Base-by-base conservation (phyloP, 2,329 filamentous ascomycete species). In the Diplodia corticola region DNA sequence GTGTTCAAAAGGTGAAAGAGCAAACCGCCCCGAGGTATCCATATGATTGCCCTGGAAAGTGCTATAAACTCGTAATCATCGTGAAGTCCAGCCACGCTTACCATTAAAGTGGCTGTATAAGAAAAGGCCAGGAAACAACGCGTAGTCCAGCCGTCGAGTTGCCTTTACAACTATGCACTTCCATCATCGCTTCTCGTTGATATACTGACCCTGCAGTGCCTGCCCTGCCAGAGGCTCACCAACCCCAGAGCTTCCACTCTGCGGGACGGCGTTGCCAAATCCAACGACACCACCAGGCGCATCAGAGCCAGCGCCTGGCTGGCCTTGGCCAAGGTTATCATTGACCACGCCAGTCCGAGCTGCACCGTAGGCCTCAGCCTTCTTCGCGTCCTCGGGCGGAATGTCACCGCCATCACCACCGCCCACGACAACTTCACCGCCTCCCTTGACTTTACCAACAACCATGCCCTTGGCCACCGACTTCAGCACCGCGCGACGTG, bases 401-500 rank as follows among this genome's bases (percentile, higher is more conserved):
- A 83, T 69, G 1, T 74, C 72, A 7, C 81, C 81, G 6, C 82
- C 86, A 54, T 87, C 87, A 9, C 85, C 87, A 22, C 89, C 89
- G 1, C 91, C 90, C 22, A 93, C 89, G 57, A 94, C 84, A 22
- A 92, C 83, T 70, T 92, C 86, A 2, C 90, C 87, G 4, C 90
- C 91, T 44, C 89, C 89, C 67, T 87, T 86, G 57, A 94, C 91
- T 70, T 88, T 88, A 40, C 92, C 92, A 5, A 96, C 88, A 0
- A 96, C 89, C 95, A 99, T 98, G 48, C 95, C 77, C 82, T 96
- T 97, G 22, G 93, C 95, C 1, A 98, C 95, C 49, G 90, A 92
- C 83, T 97, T 99, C 75, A 99, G 86, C 50, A 99, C 88, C 0
- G 95, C 95, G 68, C 89, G 88, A 49, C 95, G 85, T 65, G 91